Percentiles rank a stretch among this genome's conserved stretches.
Evolutionary conservation across 768 basidiomycete genomes (phyloP).

Genomic region (Suillus luteus): DNA sequence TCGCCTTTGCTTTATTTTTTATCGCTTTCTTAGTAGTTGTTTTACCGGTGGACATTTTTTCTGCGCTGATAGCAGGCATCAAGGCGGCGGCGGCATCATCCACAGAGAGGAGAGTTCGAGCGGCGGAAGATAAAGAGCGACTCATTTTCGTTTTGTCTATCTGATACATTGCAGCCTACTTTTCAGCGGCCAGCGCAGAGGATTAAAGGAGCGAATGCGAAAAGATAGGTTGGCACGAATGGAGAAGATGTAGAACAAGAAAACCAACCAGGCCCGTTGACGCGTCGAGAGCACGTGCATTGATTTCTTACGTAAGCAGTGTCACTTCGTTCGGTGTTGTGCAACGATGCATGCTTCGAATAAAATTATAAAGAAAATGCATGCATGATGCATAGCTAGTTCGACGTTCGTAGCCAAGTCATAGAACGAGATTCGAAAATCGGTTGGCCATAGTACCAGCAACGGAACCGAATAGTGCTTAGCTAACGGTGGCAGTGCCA

Average conservation of each 20-base stretch:
- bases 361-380: no score
- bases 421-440: no score
- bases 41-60: background rate
- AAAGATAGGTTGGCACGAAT: conserved; percentile 15
- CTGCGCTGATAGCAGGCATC: conserved; percentile 12
- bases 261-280: conserved; percentile 18
- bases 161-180: conserved; percentile 20
- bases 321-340: background rate
- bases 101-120: conserved; percentile 15
- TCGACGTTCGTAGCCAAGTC: no score
- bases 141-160: conserved; percentile 17
- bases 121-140: background rate
- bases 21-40: background rate
- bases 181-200: conserved; percentile 30
- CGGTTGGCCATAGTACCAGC: no score
- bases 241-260: conserved; percentile 8
- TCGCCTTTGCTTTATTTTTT: conserved; percentile 6
- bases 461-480: background rate
- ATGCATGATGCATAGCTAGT: no score
- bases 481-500: background rate
- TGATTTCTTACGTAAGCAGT: conserved; percentile 23
- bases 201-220: conserved; percentile 23
- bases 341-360: no score
- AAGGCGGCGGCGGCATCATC: conserved; percentile 21
- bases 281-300: conserved; percentile 33